phyloP scores from a whole-genome alignment of 306 rosid genomes.

The Clitoria ternatea region DNA sequence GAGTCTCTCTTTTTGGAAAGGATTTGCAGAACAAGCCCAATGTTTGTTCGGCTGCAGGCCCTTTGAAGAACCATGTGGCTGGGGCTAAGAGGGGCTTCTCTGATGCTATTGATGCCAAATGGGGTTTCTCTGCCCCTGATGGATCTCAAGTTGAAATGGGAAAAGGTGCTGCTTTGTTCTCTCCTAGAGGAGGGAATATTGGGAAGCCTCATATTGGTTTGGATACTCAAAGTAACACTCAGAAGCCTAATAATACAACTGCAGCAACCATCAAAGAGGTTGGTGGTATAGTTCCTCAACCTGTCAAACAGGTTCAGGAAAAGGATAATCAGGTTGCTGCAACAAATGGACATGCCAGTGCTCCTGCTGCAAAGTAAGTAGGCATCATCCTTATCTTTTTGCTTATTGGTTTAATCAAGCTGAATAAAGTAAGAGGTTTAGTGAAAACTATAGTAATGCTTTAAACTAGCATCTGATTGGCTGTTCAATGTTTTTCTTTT shows the following conservation, averaged over 20 bases:
- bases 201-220: slow-evolving; percentile 37
- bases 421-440: neutral
- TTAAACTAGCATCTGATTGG: neutral
- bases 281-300: slow-evolving; percentile 37
- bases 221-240: slow-evolving; percentile 34
- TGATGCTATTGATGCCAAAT: slow-evolving; percentile 68
- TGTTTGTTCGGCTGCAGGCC: slow-evolving; percentile 37
- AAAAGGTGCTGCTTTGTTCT: slow-evolving; percentile 45
- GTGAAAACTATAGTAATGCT: neutral
- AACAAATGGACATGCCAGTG: slow-evolving; percentile 43
- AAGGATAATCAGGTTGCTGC: slow-evolving; percentile 50
- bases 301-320: slow-evolving; percentile 48
- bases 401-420: neutral
- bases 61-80: slow-evolving; percentile 45
- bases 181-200: slow-evolving; percentile 49
- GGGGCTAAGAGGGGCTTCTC: slow-evolving; percentile 83
- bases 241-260: slow-evolving; percentile 13
- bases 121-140: slow-evolving; percentile 58
- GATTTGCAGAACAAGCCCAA: slow-evolving; percentile 56
- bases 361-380: slow-evolving; percentile 84
- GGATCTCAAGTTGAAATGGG: slow-evolving; percentile 62
- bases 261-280: slow-evolving; percentile 45
- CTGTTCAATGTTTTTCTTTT: neutral
- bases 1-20: slow-evolving; percentile 59
- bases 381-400: neutral